Conservation (phyloP, 331 rosid species). For the Rosa hybrid region DNA sequence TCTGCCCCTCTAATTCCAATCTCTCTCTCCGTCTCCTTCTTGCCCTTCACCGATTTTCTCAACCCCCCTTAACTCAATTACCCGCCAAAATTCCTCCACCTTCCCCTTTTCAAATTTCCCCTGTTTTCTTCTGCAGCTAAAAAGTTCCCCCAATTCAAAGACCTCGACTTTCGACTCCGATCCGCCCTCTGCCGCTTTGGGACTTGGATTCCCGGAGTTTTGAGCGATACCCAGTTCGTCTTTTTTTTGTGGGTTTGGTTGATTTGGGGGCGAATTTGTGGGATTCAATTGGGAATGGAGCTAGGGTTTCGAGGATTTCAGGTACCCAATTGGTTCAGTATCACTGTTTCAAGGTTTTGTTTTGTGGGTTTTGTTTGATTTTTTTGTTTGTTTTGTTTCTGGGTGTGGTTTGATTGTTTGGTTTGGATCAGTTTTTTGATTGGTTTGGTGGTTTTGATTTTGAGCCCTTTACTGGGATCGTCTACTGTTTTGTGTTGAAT, state of each 20-base stretch:
- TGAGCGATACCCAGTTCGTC: conserved; percentile 28
- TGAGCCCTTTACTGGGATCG: not conserved
- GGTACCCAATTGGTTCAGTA: conserved; percentile 7
- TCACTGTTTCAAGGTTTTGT: conserved; percentile 1
- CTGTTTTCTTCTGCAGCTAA: not conserved
- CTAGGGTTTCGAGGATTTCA: conserved; percentile 32
- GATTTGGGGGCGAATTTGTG: conserved; percentile 17
- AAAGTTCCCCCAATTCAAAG: conserved; percentile 14
- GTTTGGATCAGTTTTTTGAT: conserved; percentile 11
- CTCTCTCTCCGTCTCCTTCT: conserved; percentile 33
- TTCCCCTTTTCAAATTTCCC: conserved; percentile 30
- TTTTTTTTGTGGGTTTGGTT: conserved; percentile 13
- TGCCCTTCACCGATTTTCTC: conserved; percentile 52
- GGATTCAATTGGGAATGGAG: conserved; percentile 10
- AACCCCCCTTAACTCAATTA: conserved; percentile 19
- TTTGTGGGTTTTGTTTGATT: not conserved
- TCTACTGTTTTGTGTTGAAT: conserved; percentile 1
- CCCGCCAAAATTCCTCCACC: conserved; percentile 46
- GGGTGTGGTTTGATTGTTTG: not conserved
- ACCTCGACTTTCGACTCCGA: conserved; percentile 24
- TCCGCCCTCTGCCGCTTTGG: conserved; percentile 24
- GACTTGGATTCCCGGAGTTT: conserved; percentile 10
- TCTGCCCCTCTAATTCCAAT: conserved; percentile 60
- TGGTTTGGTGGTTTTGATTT: conserved; percentile 8
- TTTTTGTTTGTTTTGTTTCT: not conserved